Evolutionary conservation across 352 stramenopile species (phyloP), one percentile per base, ranked within the genome.

Genomic region (Elongisporangium undulatum): DNA sequence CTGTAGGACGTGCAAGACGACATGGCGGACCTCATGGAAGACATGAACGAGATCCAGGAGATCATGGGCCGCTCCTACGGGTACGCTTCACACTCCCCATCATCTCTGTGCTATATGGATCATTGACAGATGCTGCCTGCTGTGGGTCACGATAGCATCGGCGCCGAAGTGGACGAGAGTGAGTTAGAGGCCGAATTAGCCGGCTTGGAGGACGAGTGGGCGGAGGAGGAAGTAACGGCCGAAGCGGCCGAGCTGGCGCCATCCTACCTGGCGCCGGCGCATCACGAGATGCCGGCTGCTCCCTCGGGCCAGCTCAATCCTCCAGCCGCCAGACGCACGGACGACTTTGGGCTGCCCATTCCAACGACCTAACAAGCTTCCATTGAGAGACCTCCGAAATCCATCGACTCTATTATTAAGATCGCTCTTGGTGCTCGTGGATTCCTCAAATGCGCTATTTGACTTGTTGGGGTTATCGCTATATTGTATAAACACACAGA

Each of bases 11-110:
- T 98, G 45, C 94, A 97, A 70, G 97, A 99, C 71, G 95, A 98
- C 63, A 96, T 99, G 86, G 95, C 94, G 2, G 92, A 99, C 29
- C 74, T 99, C 55, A 97, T 99, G 82, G 92, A 99, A 66, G 97
- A 99, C 62, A 98, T 99, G 82, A 97, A 98, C 64, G 96, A 99
- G 70, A 98, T 99, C 61, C 98, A 99, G 63, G 96, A 99, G 62
- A 90, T 96, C 49, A 87, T 99, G 71, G 95, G 94, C 9, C 86
- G 92, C 49, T 98, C 96, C 34, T 99, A 99, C 69, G 91, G 85
- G 85, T 93, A 76, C 55, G 71, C 56, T 16, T n/a, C 49, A 13
- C 15, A 26, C 23, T 26, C 23, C 23, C 15, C 7, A 21, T 4
- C 45, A 52, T 20, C 17, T 45, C 21, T 53, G n/a, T 6, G 4